phyloP scores from a whole-genome alignment of 2,329 filamentous ascomycete genomes.

The Epichloe sp. region DNA sequence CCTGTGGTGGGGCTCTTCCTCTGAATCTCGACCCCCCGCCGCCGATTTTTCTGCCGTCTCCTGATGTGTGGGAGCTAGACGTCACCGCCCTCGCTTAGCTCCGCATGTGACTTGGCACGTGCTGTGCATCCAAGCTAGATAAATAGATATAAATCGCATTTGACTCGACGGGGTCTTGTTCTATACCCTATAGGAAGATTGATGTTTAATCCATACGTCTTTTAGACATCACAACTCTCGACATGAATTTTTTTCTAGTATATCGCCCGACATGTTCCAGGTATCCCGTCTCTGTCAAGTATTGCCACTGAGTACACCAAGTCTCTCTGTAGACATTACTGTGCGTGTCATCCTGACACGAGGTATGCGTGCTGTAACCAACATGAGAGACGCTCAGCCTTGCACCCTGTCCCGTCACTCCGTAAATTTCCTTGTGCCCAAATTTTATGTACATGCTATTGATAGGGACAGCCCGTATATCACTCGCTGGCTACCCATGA shows the following conservation, averaged over 20 bases:
- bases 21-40: constrained; percentile 15
- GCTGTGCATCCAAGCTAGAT: background rate
- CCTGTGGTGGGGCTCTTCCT: constrained; percentile 22
- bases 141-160: no score
- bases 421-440: background rate
- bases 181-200: no score
- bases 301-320: background rate
- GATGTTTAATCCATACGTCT: no score
- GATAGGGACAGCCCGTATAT: background rate
- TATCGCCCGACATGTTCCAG: no score
- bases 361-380: background rate
- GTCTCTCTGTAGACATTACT: background rate
- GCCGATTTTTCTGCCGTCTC: constrained; percentile 25
- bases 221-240: no score
- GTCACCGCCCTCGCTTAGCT: constrained; percentile 16
- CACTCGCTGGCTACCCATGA: background rate
- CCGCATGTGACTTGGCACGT: constrained; percentile 14
- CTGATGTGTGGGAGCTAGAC: constrained; percentile 28
- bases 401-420: background rate
- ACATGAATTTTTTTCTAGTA: no score
- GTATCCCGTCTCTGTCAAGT: background rate
- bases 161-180: no score
- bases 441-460: constrained; percentile 4
- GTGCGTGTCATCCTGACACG: background rate
- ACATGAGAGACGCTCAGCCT: background rate